Base-by-base conservation (phyloP, 2,329 filamentous ascomycete genomes). In the Penicillium sp. region DNA sequence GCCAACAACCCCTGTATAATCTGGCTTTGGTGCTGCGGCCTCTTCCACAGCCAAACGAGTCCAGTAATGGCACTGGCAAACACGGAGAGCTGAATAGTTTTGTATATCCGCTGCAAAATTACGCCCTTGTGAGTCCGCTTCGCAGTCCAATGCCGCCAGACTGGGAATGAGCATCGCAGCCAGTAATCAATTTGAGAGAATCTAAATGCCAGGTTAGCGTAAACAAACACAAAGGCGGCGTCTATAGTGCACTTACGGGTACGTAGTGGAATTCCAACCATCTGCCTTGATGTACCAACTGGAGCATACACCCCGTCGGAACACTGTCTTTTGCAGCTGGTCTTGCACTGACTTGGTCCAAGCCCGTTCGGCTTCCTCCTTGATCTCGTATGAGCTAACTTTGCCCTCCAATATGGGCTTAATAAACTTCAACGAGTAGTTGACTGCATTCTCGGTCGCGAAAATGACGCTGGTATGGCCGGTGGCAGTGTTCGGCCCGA, bases 401-500 rank as follows among this genome's bases (percentile, higher is more conserved):
- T 76, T 69, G 1, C 76, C 76, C 3, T 68, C 63, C 10, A 81
- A 52, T 15, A 83, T 70, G 2, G 78, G 77, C 57, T 75, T 75
- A 55, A 86, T 77, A 54, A 86, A 75, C 0, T 80, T 79, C 8
- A 86, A 61, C 0, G 78, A 75, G 61, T 80, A 83, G 52, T 82
- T 80, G 55, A 84, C 71, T 60, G 77, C 77, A 61, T 84, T 85
- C 57, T 86, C 83, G 3, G 74, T 72, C 0, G 81, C 78, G 59
- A 84, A 74, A 40, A 84, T 75, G 8, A 82, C 78, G 10, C 77
- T 81, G 0, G 74, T 79, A 63, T 87, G 82, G 0, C 83, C 83
- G 0, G 82, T 86, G 0, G 72, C 74, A 0, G 81, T 78, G 60
- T 87, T 87, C 0, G 83, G 83, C 0, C 83, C 82, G 35, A 83